phyloP scores from a whole-genome alignment of 306 rosid species.

The Sicyos baderoa region DNA sequence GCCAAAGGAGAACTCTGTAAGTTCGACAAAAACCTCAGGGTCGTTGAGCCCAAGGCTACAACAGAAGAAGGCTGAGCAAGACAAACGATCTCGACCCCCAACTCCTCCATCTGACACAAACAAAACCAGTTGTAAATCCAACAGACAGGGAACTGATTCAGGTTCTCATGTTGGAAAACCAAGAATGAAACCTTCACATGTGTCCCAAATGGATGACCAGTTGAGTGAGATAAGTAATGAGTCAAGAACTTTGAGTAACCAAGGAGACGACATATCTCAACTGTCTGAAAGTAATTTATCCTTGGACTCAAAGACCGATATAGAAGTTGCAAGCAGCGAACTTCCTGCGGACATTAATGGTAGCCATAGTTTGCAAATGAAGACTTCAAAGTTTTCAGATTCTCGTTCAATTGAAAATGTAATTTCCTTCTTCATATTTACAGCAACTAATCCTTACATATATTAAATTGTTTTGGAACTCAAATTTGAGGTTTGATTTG shows the following conservation, averaged over 20 bases:
- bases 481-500: conserved; percentile 39
- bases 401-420: conserved; percentile 47
- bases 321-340: conserved; percentile 49
- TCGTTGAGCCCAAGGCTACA: conserved; percentile 78
- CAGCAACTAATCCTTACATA: not conserved
- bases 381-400: conserved; percentile 34
- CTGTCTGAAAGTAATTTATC: conserved; percentile 35
- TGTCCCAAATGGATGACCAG: conserved; percentile 50
- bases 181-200: conserved; percentile 38
- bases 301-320: conserved; percentile 39
- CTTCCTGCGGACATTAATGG: conserved; percentile 32
- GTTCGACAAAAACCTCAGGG: conserved; percentile 47
- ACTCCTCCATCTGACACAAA: conserved; percentile 51
- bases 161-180: conserved; percentile 44
- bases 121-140: conserved; percentile 47
- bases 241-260: conserved; percentile 51
- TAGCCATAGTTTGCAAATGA: conserved; percentile 38
- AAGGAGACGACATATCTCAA: conserved; percentile 51
- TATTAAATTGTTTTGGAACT: conserved; percentile 37
- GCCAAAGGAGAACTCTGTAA: conserved; percentile 34
- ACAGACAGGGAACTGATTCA: conserved; percentile 40
- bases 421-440: not conserved
- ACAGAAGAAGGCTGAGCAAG: conserved; percentile 69
- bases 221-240: conserved; percentile 65
- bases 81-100: conserved; percentile 66